Percentiles rank a stretch among this genome's conserved stretches.
Conservation (phyloP, 2,329 filamentous ascomycete species). For the Pseudogymnoascus verrucosus region DNA sequence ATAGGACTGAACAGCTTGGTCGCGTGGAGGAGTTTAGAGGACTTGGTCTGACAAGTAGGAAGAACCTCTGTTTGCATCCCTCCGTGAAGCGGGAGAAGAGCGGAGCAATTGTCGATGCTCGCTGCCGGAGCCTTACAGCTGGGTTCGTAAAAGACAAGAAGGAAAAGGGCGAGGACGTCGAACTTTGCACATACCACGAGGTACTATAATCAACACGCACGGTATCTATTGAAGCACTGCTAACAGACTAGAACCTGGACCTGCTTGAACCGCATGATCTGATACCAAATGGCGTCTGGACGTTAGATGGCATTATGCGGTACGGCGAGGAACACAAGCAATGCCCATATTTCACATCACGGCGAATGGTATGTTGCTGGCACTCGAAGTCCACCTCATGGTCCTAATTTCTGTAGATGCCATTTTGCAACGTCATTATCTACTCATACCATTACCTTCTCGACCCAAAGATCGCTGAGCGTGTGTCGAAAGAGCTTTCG, state of each 20-base stretch:
- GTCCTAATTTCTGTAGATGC: constrained; percentile 55
- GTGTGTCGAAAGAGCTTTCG: constrained; percentile 89
- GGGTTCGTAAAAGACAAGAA: constrained; percentile 98
- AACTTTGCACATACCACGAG: constrained; percentile 93
- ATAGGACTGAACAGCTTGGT: constrained; percentile 81
- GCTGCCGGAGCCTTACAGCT: constrained; percentile 89
- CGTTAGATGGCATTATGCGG: constrained; percentile 75
- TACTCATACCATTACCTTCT: constrained; percentile 98
- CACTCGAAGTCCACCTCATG: neutral
- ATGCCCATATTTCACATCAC: constrained; percentile 92
- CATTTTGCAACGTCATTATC: constrained; percentile 98
- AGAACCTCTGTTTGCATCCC: constrained; percentile 93
- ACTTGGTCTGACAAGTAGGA: constrained; percentile 86
- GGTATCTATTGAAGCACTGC: neutral
- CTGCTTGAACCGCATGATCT: constrained; percentile 90
- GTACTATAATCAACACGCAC: constrained; percentile 32
- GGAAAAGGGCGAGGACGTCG: constrained; percentile 86
- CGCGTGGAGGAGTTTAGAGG: constrained; percentile 88
- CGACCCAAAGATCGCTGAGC: constrained; percentile 93
- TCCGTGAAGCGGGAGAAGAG: constrained; percentile 96
- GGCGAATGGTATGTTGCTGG: constrained; percentile 65
- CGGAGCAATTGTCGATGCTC: constrained; percentile 86
- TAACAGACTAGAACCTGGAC: constrained; percentile 65
- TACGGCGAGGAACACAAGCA: constrained; percentile 96
- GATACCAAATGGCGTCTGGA: constrained; percentile 92